phyloP scores from a whole-genome alignment of 2,329 filamentous ascomycete genomes.

The Pleurostoma richardsiae region DNA sequence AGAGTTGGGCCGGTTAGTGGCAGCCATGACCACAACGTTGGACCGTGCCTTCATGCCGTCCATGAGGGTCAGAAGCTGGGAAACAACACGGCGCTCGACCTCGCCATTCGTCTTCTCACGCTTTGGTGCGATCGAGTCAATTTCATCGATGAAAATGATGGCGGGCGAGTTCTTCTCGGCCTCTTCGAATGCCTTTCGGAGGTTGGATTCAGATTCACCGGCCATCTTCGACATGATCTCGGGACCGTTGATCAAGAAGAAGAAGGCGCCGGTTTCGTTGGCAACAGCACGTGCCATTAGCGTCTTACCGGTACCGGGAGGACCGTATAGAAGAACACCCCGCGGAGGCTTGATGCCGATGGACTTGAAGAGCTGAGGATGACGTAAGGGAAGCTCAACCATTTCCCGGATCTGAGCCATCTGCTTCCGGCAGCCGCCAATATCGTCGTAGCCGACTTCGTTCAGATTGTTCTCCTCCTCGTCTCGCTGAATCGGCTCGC shows the following conservation, averaged over 20 bases:
- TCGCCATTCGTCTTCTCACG: slow-evolving; percentile 99
- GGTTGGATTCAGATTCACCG: slow-evolving; percentile 96
- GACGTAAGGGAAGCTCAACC: slow-evolving; percentile 92
- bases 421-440: slow-evolving; percentile 98
- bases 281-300: slow-evolving; percentile 97
- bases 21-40: slow-evolving; percentile 98
- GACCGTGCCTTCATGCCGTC: slow-evolving; percentile 99
- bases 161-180: slow-evolving; percentile 99
- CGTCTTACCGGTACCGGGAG: slow-evolving; percentile 98
- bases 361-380: slow-evolving; percentile 99
- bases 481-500: slow-evolving; percentile 91
- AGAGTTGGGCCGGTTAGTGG: slow-evolving; percentile 97
- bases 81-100: slow-evolving; percentile 96
- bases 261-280: slow-evolving; percentile 98
- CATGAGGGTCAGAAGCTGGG: slow-evolving; percentile 93
- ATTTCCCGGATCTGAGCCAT: slow-evolving; percentile 99
- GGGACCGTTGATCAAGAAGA: slow-evolving; percentile 98
- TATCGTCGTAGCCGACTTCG: slow-evolving; percentile 98
- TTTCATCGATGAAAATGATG: slow-evolving; percentile 99
- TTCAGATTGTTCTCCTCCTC: slow-evolving; percentile 99
- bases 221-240: slow-evolving; percentile 99
- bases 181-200: slow-evolving; percentile 99
- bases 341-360: slow-evolving; percentile 99
- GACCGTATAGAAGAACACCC: slow-evolving; percentile 93
- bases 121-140: slow-evolving; percentile 98